Conservation (phyloP, 257 asterid genomes). For the Capsicum rhomboideum region DNA sequence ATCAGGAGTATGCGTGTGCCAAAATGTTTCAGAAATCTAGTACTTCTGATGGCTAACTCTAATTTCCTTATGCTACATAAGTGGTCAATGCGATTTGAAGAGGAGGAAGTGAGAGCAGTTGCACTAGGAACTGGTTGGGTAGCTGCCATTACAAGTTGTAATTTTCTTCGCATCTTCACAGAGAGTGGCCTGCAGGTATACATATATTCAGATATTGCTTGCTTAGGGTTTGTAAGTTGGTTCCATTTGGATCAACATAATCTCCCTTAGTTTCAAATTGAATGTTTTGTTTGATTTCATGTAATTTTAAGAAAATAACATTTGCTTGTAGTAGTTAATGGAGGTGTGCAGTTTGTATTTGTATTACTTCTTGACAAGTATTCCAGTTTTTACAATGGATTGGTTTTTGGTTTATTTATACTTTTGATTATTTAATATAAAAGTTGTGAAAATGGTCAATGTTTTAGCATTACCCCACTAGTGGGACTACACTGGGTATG, state of each 20-base stretch:
- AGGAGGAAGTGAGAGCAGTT: slow-evolving; percentile 88
- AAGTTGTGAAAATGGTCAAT: not conserved
- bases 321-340: not conserved
- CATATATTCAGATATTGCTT: not conserved
- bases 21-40: not conserved
- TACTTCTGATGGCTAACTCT: slow-evolving; percentile 9
- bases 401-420: not conserved
- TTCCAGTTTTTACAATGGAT: not conserved
- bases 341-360: not conserved
- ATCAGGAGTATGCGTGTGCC: not conserved
- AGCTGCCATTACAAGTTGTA: slow-evolving; percentile 87
- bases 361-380: not conserved
- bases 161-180: slow-evolving; percentile 82
- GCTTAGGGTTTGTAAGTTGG: not conserved
- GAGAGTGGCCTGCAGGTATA: slow-evolving; percentile 88
- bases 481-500: too few relatives aligned
- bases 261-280: not conserved
- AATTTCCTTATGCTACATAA: slow-evolving; percentile 28
- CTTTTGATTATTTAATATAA: not conserved
- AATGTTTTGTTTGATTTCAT: not conserved
- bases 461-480: not conserved
- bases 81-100: slow-evolving; percentile 99
- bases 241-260: not conserved
- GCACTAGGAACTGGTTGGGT: slow-evolving; percentile 89
- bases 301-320: not conserved